These are phyloP conservation scores for Fusarium cyanostomum DNA, from an alignment of 2,329 filamentous ascomycete genomes.

Conservation along the genomic window DNA sequence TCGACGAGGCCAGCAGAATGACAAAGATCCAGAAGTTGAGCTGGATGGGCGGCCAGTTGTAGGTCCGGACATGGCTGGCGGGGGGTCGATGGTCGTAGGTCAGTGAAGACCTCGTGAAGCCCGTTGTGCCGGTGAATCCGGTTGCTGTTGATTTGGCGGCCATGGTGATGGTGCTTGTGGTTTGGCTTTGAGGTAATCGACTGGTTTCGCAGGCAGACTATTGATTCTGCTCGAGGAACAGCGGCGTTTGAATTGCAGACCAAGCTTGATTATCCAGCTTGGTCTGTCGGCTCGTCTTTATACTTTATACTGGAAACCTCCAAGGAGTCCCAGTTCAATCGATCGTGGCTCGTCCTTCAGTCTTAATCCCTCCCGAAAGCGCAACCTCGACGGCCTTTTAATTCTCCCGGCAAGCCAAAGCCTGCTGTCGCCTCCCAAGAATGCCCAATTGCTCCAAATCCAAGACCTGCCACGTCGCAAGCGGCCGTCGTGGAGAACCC, in stretches of 20 bases:
- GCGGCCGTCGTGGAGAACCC: conserved; percentile 17
- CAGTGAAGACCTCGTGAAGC: conserved; percentile 52
- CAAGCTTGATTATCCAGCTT: background rate
- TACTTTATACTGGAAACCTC: background rate
- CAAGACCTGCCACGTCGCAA: conserved; percentile 38
- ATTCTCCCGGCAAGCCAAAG: background rate
- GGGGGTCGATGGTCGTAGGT: conserved; percentile 54
- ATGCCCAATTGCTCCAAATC: conserved; percentile 9
- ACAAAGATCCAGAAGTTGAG: conserved; percentile 74
- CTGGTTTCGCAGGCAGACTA: background rate
- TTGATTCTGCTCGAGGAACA: background rate
- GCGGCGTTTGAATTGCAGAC: background rate
- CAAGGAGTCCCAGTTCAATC: background rate
- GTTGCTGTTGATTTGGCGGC: conserved; percentile 41
- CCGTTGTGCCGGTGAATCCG: conserved; percentile 45
- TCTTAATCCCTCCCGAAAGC: background rate
- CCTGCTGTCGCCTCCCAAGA: background rate
- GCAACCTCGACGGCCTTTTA: background rate
- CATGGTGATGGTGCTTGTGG: conserved; percentile 33
- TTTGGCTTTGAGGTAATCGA: background rate
- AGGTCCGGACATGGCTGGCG: conserved; percentile 62
- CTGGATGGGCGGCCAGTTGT: conserved; percentile 75
- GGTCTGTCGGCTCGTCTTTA: background rate
- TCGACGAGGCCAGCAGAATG: conserved; percentile 68
- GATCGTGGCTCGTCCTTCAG: background rate